Evolutionary conservation across 2,329 filamentous ascomycete genomes (phyloP).

Genomic region (Colletotrichum acutatum): DNA sequence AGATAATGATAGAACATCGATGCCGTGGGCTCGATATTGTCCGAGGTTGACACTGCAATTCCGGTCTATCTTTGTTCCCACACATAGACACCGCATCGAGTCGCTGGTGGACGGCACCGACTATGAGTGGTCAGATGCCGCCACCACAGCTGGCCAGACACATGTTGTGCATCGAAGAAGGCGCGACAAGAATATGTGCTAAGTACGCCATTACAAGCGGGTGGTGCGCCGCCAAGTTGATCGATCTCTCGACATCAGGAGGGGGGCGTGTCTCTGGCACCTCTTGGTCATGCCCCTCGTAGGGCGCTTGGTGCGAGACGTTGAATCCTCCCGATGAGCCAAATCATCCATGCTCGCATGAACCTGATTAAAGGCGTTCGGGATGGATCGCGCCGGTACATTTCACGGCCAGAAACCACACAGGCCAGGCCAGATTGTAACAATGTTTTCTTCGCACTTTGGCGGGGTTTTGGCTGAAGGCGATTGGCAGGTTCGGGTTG

Average conservation of each 20-base stretch:
- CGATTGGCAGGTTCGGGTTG: conserved; percentile 31
- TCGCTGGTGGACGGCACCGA: neutral
- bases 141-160: neutral
- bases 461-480: neutral
- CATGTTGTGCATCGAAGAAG: neutral
- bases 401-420: neutral
- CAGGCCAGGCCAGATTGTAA: neutral
- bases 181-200: conserved; percentile 4
- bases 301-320: conserved; percentile 28
- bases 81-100: neutral
- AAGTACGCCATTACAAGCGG: conserved; percentile 14
- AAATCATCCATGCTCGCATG: conserved; percentile 33
- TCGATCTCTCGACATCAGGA: conserved; percentile 14
- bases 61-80: neutral
- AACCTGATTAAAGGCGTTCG: conserved; percentile 11
- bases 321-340: conserved; percentile 35
- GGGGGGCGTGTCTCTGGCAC: conserved; percentile 15
- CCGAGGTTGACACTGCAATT: neutral
- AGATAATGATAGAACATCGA: neutral
- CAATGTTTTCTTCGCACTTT: neutral
- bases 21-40: neutral
- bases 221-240: neutral
- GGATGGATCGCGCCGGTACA: conserved; percentile 16
- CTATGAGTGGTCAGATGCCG: neutral
- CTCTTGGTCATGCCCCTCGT: conserved; percentile 15